Percentiles rank a stretch among this genome's conserved stretches.
phyloP scores from a whole-genome alignment of 2,329 filamentous ascomycete species.

The Zymoseptoria tritici region DNA sequence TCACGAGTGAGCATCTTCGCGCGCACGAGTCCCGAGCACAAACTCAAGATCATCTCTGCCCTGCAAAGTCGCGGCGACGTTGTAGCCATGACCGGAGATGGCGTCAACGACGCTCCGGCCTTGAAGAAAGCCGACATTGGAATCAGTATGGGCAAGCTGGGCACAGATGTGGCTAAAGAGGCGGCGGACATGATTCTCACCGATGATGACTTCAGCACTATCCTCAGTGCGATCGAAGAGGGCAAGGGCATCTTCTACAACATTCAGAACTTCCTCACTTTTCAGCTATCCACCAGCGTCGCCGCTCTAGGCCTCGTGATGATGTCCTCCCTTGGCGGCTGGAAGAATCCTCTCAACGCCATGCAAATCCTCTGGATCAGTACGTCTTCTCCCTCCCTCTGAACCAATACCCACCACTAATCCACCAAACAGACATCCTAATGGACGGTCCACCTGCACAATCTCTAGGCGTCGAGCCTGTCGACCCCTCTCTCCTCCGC shows the following conservation, averaged over 20 bases:
- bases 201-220: constrained; percentile 84
- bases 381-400: constrained; percentile 44
- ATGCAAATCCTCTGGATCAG: constrained; percentile 99
- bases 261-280: constrained; percentile 98
- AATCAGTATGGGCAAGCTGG: constrained; percentile 90
- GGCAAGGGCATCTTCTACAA: constrained; percentile 99
- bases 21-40: constrained; percentile 92
- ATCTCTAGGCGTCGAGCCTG: constrained; percentile 89
- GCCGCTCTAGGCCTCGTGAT: constrained; percentile 87
- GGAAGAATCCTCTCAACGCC: constrained; percentile 91
- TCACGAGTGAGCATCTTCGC: constrained; percentile 89
- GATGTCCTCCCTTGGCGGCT: constrained; percentile 83
- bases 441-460: constrained; percentile 98
- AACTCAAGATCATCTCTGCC: constrained; percentile 90
- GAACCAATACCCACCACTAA: constrained; percentile 4
- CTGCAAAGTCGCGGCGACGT: constrained; percentile 90
- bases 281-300: constrained; percentile 94
- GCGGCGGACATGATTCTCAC: constrained; percentile 90
- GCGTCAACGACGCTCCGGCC: constrained; percentile 94
- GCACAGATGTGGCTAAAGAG: constrained; percentile 95
- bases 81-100: constrained; percentile 97
- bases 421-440: constrained; percentile 67
- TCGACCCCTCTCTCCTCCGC: constrained; percentile 90
- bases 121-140: constrained; percentile 97
- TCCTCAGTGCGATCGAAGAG: constrained; percentile 91